These are phyloP conservation scores for Trichosporon sp. DNA, from an alignment of 1,284 basidiomycete species.

Conservation along the genomic window DNA sequence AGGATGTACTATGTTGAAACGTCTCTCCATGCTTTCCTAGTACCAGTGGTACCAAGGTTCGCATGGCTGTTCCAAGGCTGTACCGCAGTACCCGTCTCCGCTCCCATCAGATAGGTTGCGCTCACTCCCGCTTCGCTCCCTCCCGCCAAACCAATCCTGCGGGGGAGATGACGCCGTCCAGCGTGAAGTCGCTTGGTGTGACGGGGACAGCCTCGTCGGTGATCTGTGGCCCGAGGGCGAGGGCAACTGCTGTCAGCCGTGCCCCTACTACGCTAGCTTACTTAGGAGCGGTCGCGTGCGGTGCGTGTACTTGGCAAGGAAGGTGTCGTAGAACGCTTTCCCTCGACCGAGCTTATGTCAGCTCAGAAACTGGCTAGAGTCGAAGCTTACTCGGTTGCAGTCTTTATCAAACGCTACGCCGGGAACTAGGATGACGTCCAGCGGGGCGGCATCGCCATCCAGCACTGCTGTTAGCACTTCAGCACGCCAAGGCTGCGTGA, in stretches of 20 bases:
- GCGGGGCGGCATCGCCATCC: constrained; percentile 19
- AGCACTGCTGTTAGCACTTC: constrained; percentile 21
- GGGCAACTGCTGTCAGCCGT: constrained; percentile 36
- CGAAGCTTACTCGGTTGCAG: constrained; percentile 39
- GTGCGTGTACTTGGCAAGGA: constrained; percentile 34
- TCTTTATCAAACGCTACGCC: constrained; percentile 46
- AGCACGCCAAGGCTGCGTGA: not conserved
- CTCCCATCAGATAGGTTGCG: not conserved
- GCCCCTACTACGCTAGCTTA: constrained; percentile 7
- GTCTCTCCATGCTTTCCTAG: not conserved
- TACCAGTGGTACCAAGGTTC: not conserved
- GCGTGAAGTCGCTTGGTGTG: constrained; percentile 34
- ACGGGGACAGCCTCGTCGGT: constrained; percentile 34
- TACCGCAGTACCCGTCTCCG: not conserved
- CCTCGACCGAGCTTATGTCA: constrained; percentile 45
- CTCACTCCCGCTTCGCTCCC: not conserved
- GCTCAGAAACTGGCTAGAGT: not conserved
- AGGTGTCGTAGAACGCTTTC: constrained; percentile 48
- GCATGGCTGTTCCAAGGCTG: not conserved
- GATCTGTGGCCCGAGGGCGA: constrained; percentile 43
- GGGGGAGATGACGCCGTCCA: constrained; percentile 42
- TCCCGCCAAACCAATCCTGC: constrained; percentile 31
- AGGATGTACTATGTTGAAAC: not conserved
- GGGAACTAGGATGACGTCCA: constrained; percentile 47
- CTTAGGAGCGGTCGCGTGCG: constrained; percentile 36